These are phyloP conservation scores for Epichloe aotearoae DNA, from an alignment of 2,329 filamentous ascomycete species.

Conservation along the genomic window DNA sequence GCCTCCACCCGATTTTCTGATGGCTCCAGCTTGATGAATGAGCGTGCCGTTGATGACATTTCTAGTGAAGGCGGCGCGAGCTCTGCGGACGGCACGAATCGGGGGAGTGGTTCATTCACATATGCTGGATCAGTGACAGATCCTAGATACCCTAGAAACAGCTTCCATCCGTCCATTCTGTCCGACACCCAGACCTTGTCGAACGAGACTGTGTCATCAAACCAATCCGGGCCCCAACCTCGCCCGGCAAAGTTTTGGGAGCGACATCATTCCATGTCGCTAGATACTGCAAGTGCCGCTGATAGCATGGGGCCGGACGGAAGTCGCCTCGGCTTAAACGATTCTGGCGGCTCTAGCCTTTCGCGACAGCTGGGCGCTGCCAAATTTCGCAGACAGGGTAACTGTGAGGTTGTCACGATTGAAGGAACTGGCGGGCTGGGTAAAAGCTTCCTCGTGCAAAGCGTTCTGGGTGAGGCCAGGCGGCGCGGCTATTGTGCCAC, in stretches of 20 bases:
- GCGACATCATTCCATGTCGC: slow-evolving; percentile 36
- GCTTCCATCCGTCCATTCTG: slow-evolving; percentile 26
- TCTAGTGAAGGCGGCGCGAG: slow-evolving; percentile 46
- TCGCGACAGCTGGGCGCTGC: slow-evolving; percentile 41
- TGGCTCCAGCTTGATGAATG: slow-evolving; percentile 38
- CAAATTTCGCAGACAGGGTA: slow-evolving; percentile 47
- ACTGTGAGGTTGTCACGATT: slow-evolving; percentile 50
- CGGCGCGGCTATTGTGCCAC: slow-evolving; percentile 51
- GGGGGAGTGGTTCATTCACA: slow-evolving; percentile 35
- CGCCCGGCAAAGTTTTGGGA: slow-evolving; percentile 35
- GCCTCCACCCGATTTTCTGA: slow-evolving; percentile 36
- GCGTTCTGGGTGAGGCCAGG: slow-evolving; percentile 46
- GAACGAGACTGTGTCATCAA: slow-evolving; percentile 34
- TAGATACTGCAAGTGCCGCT: slow-evolving; percentile 32
- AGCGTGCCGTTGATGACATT: slow-evolving; percentile 35
- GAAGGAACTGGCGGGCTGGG: slow-evolving; percentile 51
- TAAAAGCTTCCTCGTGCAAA: slow-evolving; percentile 52
- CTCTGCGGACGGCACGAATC: slow-evolving; percentile 39
- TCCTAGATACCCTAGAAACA: slow-evolving; percentile 23
- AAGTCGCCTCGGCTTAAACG: slow-evolving; percentile 28
- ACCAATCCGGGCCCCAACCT: slow-evolving; percentile 25
- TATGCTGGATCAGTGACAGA: slow-evolving; percentile 29
- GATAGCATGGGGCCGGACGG: slow-evolving; percentile 32
- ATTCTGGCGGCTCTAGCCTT: slow-evolving; percentile 34
- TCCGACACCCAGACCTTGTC: slow-evolving; percentile 28